Conservation (phyloP, 2,329 filamentous ascomycete species). For the Cercospora beticola region DNA sequence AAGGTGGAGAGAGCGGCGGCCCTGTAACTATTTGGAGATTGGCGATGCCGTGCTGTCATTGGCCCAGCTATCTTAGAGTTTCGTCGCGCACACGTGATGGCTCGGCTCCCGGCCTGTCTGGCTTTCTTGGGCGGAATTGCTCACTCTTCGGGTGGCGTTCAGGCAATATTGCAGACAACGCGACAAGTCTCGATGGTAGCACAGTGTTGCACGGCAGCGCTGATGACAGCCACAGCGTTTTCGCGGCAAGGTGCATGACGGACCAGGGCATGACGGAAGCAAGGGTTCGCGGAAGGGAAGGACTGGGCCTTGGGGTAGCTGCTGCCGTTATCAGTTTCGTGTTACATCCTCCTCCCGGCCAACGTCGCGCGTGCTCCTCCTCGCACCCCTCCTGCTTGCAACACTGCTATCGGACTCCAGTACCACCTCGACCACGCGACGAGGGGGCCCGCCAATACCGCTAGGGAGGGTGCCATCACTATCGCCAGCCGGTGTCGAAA, state of each 20-base stretch:
- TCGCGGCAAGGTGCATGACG: not conserved
- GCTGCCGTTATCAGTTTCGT: not conserved
- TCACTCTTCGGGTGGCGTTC: not conserved
- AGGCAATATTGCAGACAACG: not conserved
- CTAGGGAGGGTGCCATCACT: constrained; percentile 15
- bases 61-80: not conserved
- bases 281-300: not conserved
- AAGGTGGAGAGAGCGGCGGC: constrained; percentile 5
- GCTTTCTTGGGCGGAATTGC: not conserved
- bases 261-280: not conserved
- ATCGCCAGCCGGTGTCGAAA: not conserved
- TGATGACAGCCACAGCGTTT: not conserved
- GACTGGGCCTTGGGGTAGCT: not conserved
- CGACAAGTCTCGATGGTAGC: not conserved
- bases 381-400: not conserved
- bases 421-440: constrained; percentile 10
- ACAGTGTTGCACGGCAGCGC: not conserved
- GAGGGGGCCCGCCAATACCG: not conserved
- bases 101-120: not conserved
- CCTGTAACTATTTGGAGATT: not conserved
- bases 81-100: not conserved
- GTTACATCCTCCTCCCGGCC: not conserved
- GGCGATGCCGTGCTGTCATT: not conserved
- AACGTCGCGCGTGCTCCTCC: not conserved
- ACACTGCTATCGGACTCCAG: not conserved